phyloP scores from a whole-genome alignment of 2,329 filamentous ascomycete genomes.

The Penicillium italicum region DNA sequence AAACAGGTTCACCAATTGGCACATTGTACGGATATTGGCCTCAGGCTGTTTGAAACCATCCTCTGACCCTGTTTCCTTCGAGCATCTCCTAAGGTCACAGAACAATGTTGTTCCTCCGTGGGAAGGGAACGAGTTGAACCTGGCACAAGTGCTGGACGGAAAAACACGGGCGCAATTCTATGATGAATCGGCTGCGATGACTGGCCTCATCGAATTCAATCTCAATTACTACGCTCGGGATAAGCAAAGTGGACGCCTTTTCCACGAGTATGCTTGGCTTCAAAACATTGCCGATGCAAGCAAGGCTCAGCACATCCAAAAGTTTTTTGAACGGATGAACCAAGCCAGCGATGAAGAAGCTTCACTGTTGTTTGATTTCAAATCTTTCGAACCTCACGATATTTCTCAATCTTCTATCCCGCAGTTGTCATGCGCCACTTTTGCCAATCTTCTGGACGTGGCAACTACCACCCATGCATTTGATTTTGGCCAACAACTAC shows the following conservation, averaged over 20 bases:
- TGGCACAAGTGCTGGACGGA: conserved; percentile 19
- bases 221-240: conserved; percentile 26
- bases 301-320: conserved; percentile 33
- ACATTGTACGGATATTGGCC: conserved; percentile 51
- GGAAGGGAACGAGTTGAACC: conserved; percentile 22
- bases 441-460: conserved; percentile 52
- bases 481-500: conserved; percentile 52
- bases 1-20: conserved; percentile 33
- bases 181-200: conserved; percentile 33
- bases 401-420: conserved; percentile 33
- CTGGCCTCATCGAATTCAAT: conserved; percentile 34
- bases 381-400: conserved; percentile 13
- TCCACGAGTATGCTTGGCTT: conserved; percentile 31
- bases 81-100: conserved; percentile 38
- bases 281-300: conserved; percentile 36
- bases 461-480: conserved; percentile 46
- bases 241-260: conserved; percentile 27
- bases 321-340: conserved; percentile 28
- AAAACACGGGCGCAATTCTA: conserved; percentile 31
- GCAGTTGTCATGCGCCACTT: conserved; percentile 44
- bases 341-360: conserved; percentile 9
- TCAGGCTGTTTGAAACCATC: conserved; percentile 47
- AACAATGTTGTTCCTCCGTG: conserved; percentile 33
- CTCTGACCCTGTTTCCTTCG: conserved; percentile 44
- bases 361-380: conserved; percentile 18